Base-by-base conservation (phyloP, 1,284 basidiomycete species). In the Rhodotorula sp. region DNA sequence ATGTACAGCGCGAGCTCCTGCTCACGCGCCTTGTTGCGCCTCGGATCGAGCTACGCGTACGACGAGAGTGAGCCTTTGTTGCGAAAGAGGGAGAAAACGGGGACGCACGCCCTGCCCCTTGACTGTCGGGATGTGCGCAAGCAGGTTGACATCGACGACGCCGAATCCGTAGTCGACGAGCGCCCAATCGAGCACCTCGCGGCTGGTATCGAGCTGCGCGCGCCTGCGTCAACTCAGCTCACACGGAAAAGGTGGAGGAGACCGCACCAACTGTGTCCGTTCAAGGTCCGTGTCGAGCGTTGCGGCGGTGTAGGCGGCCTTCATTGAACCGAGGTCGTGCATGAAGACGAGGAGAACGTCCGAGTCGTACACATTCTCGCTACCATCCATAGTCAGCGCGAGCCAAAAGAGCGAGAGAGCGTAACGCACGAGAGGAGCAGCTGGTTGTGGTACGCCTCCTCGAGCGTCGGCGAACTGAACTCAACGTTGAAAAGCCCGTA, bases 311-410 rank as follows among this genome's bases (percentile, higher is more conserved):
- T 92, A 83, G 80, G 95, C 91, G 17, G 90, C 86, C 25, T 91
- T 88, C 62, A 97, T 83, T 78, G 94, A 93, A 34, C 94, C 94
- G 79, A 95, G 92, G 84, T 97, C 94, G 82, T 97, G 94, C 17
- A 91, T 88, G 77, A 96, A 91, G 51, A 96, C 82, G 34, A 97
- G 86, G 46, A 95, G 79, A 0, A 88, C 90, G 46, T 87, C 76
- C 29, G 79, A 79, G 21, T 87, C 80, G 71, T 79, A 80, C 88
- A 87, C 62, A 90, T 92, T 89, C 48, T 83, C 79, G 32, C 90
- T 91, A 67, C 36, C 9, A 27, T 10, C 32, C 21, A 50, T 21
- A 4, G 6, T 12, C 9, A 9, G 15, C 17, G n/a, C 1, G 2
- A 9, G 36, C 36, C 29, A 27, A n/a, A 10, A 32, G 17, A 27